A percentile compares a stretch with the other conserved stretches of the same genome.
phyloP scores from a whole-genome alignment of 441 rosid genomes.

The Biscutella laevigata region DNA sequence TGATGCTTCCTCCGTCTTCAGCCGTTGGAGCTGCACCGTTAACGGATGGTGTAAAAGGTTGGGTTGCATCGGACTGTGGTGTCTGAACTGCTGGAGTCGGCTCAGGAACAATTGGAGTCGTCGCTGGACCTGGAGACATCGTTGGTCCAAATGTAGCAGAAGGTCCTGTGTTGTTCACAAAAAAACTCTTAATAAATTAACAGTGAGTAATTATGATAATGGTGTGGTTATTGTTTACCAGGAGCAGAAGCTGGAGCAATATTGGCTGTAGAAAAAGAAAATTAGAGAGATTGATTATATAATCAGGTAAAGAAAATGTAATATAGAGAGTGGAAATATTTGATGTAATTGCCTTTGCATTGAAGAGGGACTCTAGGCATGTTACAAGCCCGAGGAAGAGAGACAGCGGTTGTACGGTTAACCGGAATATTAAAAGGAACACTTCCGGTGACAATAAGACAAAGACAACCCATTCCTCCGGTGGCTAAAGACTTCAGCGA shows the following conservation, averaged over 20 bases:
- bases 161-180: too few species aligned
- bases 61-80: conserved; percentile 50
- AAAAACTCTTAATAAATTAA: neutral
- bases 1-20: conserved; percentile 29
- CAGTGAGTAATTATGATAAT: neutral
- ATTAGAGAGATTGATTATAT: too few species aligned
- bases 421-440: conserved; percentile 64
- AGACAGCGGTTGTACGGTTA: conserved; percentile 66
- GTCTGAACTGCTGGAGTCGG: conserved; percentile 44
- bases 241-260: conserved; percentile 66
- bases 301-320: too few species aligned
- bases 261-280: too few species aligned
- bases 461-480: conserved; percentile 50
- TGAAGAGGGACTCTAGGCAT: conserved; percentile 75
- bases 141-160: conserved; percentile 22
- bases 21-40: conserved; percentile 34
- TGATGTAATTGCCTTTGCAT: too few species aligned
- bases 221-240: conserved; percentile 28
- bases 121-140: conserved; percentile 24
- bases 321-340: too few species aligned
- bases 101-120: conserved; percentile 45
- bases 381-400: conserved; percentile 83
- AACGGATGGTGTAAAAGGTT: conserved; percentile 39
- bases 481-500: conserved; percentile 50
- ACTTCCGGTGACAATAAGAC: conserved; percentile 57